A percentile compares a stretch with the other conserved stretches of the same genome.
phyloP scores from a whole-genome alignment of 352 stramenopile genomes.

The Globisporangium takayamanum region DNA sequence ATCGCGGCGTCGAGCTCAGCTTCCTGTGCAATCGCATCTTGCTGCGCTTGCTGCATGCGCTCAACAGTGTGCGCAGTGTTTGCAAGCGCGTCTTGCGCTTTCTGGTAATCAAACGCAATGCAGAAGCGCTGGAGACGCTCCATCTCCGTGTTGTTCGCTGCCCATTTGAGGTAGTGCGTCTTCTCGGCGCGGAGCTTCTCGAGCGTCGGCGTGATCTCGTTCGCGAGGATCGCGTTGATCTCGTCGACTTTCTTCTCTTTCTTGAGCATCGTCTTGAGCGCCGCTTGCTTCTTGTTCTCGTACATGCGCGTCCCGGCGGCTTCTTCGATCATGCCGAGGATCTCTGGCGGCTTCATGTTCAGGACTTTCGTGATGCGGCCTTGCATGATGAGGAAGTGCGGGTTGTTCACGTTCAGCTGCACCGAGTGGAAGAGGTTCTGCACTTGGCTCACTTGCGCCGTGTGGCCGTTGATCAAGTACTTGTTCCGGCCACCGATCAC shows the following conservation, averaged over 20 bases:
- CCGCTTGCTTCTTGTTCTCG: slow-evolving; percentile 98
- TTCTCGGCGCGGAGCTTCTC: slow-evolving; percentile 97
- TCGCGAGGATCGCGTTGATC: slow-evolving; percentile 96
- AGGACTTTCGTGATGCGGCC: slow-evolving; percentile 98
- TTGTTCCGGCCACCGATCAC: slow-evolving; percentile 99
- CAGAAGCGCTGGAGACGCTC: slow-evolving; percentile 96
- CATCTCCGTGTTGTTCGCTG: slow-evolving; percentile 97
- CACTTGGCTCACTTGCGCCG: slow-evolving; percentile 95
- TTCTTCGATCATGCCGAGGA: slow-evolving; percentile 99
- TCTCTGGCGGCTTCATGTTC: slow-evolving; percentile 99
- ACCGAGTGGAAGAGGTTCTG: slow-evolving; percentile 99
- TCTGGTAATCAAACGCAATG: slow-evolving; percentile 93
- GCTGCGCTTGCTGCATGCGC: slow-evolving; percentile 83
- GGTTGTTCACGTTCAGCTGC: slow-evolving; percentile 99
- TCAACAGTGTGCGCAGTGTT: slow-evolving; percentile 86
- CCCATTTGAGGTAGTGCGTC: slow-evolving; percentile 97
- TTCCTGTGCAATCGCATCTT: slow-evolving; percentile 54
- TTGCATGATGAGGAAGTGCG: slow-evolving; percentile 99
- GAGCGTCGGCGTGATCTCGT: slow-evolving; percentile 99
- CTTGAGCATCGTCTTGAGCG: slow-evolving; percentile 99
- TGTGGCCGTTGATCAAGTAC: slow-evolving; percentile 99
- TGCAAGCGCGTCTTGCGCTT: slow-evolving; percentile 81
- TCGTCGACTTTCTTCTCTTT: slow-evolving; percentile 99
- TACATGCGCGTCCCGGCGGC: slow-evolving; percentile 99
- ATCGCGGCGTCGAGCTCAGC: slow-evolving; percentile 57